A percentile compares a stretch with the other conserved stretches of the same genome.
phyloP scores from a whole-genome alignment of 257 asterid species.

The Przewalskia tangutica region DNA sequence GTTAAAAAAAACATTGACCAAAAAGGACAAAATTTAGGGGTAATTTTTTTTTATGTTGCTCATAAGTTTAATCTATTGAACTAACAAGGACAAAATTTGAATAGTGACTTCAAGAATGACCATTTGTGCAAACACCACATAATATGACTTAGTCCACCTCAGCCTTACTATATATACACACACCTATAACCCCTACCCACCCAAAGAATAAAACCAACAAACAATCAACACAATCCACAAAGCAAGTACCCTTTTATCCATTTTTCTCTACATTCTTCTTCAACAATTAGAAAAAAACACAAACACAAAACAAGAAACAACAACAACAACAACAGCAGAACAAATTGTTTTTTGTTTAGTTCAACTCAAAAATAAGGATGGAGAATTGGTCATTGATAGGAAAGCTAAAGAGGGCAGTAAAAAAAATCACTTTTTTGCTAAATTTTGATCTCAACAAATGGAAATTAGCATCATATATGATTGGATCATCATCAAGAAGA shows the following conservation, averaged over 20 bases:
- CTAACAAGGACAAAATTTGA: neutral
- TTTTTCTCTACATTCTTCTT: neutral
- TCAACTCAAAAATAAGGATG: constrained; percentile 19
- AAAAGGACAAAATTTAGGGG: no score
- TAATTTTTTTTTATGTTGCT: no score
- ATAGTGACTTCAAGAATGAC: no score
- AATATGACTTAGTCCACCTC: neutral
- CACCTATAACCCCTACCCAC: neutral
- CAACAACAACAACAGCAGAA: neutral
- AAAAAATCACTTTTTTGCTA: constrained; percentile 55
- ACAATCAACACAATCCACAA: neutral
- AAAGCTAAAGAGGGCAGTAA: constrained; percentile 63
- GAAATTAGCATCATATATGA: constrained; percentile 39
- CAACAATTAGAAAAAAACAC: neutral
- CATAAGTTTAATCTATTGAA: no score
- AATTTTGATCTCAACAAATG: constrained; percentile 40
- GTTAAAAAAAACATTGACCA: neutral
- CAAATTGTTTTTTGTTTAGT: neutral
- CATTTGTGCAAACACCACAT: neutral
- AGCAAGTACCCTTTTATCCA: neutral
- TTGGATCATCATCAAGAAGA: constrained; percentile 25
- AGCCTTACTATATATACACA: neutral
- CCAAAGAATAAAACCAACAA: neutral
- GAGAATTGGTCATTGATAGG: constrained; percentile 39
- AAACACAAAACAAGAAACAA: neutral